Evolutionary conservation across 495 filamentous ascomycete genomes (phyloP).

Genomic region (Sporormia fimetaria): DNA sequence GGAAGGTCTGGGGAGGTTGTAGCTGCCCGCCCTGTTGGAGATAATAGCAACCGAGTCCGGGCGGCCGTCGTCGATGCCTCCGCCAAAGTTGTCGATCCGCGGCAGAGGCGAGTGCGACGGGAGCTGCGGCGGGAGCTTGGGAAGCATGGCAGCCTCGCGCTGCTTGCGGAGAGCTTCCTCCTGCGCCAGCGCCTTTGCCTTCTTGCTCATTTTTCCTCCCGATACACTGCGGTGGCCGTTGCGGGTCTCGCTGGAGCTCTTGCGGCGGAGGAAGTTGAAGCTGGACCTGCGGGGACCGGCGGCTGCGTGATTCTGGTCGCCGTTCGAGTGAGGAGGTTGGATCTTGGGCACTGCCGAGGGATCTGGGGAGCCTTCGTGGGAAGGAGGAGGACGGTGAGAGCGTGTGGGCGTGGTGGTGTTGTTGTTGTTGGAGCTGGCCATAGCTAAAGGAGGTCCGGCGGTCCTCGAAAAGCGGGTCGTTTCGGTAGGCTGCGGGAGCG

Average conservation of each 20-base stretch:
- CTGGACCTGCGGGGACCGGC: slow-evolving; percentile 20
- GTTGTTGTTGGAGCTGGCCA: slow-evolving; percentile 11
- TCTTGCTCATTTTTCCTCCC: slow-evolving; percentile 55
- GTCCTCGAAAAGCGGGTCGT: neutral
- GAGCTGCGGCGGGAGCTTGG: slow-evolving; percentile 64
- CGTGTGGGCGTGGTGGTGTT: slow-evolving; percentile 13
- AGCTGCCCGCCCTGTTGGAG: slow-evolving; percentile 40
- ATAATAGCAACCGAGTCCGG: slow-evolving; percentile 55
- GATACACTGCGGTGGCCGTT: slow-evolving; percentile 33
- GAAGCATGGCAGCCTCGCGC: slow-evolving; percentile 47
- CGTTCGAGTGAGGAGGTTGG: slow-evolving; percentile 14
- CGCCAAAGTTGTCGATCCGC: slow-evolving; percentile 60
- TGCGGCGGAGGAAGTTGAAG: slow-evolving; percentile 29
- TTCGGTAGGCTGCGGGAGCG: no score
- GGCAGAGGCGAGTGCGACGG: slow-evolving; percentile 62
- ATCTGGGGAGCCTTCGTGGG: slow-evolving; percentile 15
- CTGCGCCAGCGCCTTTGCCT: slow-evolving; percentile 46
- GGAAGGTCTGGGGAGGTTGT: slow-evolving; percentile 27
- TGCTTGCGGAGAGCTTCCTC: slow-evolving; percentile 58
- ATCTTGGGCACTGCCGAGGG: neutral
- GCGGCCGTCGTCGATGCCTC: slow-evolving; percentile 48
- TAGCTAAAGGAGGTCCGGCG: neutral
- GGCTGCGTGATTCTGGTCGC: slow-evolving; percentile 4
- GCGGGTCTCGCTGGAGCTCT: slow-evolving; percentile 24
- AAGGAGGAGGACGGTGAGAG: slow-evolving; percentile 4